Conservation (phyloP, 441 rosid species). For the Populus trichocarpa region DNA sequence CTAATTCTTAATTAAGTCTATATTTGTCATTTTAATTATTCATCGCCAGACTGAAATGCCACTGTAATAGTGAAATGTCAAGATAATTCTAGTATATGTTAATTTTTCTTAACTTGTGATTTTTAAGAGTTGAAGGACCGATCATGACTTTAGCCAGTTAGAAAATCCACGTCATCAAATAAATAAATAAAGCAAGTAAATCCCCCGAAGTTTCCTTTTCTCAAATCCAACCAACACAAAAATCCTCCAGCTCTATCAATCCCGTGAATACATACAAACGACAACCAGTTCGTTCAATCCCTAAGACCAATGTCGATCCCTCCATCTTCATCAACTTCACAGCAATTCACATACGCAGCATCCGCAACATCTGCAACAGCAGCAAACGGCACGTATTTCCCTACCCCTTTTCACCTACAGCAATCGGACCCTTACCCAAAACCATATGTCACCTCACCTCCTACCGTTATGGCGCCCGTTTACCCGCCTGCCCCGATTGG, state of each 20-base stretch:
- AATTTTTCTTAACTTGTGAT: no score
- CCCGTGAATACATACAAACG: background rate
- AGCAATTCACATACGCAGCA: slow-evolving; percentile 38
- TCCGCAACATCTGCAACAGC: slow-evolving; percentile 9
- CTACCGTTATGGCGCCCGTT: slow-evolving; percentile 37
- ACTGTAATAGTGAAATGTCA: no score
- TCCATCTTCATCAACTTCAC: slow-evolving; percentile 19
- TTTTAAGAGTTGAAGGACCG: background rate
- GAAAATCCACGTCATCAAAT: background rate
- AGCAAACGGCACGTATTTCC: slow-evolving; percentile 35
- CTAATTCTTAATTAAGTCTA: no score
- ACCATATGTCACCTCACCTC: slow-evolving; percentile 45
- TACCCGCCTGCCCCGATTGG: slow-evolving; percentile 47
- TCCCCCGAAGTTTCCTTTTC: background rate
- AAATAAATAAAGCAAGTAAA: background rate
- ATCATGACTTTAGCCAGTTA: background rate
- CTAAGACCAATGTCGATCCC: slow-evolving; percentile 25
- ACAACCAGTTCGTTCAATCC: background rate
- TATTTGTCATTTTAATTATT: no score
- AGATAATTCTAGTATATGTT: no score
- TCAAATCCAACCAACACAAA: background rate
- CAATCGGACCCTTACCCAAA: slow-evolving; percentile 23
- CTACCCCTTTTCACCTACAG: slow-evolving; percentile 47
- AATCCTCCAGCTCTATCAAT: background rate
- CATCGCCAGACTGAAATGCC: no score